Conservation (phyloP, 1,139 yeast species). For the Waltiozyma sp. region DNA sequence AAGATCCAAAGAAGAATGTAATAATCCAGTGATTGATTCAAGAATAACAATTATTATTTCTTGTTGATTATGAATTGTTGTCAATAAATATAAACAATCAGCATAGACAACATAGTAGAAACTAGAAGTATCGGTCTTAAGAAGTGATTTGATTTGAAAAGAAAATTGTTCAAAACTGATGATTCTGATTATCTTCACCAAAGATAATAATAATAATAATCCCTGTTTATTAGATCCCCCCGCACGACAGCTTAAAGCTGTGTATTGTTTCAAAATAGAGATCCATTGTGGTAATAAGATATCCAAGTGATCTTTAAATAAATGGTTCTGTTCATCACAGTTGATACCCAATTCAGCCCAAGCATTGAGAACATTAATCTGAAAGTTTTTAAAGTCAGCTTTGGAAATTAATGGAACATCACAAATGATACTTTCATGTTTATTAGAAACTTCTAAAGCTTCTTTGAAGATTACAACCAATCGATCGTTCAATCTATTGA, state of each 20-base stretch:
- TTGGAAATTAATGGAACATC: slow-evolving; percentile 20
- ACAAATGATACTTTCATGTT: not conserved
- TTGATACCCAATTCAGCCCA: slow-evolving; percentile 78
- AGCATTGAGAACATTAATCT: slow-evolving; percentile 64
- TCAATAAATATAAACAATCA: slow-evolving; percentile 69
- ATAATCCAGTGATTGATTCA: slow-evolving; percentile 42
- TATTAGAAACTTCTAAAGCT: slow-evolving; percentile 16
- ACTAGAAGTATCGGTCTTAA: slow-evolving; percentile 51
- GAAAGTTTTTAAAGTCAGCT: slow-evolving; percentile 21
- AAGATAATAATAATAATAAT: slow-evolving; percentile 40
- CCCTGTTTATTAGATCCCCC: slow-evolving; percentile 26
- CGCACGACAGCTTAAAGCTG: slow-evolving; percentile 48
- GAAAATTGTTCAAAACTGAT: slow-evolving; percentile 58
- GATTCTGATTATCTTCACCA: slow-evolving; percentile 76
- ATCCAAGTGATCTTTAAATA: slow-evolving; percentile 49
- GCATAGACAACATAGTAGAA: slow-evolving; percentile 78
- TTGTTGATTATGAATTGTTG: slow-evolving; percentile 22
- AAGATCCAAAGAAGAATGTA: slow-evolving; percentile 46
- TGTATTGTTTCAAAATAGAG: slow-evolving; percentile 60
- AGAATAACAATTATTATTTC: slow-evolving; percentile 33
- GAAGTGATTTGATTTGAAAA: slow-evolving; percentile 28
- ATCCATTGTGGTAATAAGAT: slow-evolving; percentile 73
- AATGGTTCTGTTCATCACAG: slow-evolving; percentile 23
- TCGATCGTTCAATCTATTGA: slow-evolving; percentile 41
- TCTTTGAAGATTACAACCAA: slow-evolving; percentile 64